Base-by-base conservation (phyloP, 129 eudicot genomes). In the Pulicaria dysenterica region DNA sequence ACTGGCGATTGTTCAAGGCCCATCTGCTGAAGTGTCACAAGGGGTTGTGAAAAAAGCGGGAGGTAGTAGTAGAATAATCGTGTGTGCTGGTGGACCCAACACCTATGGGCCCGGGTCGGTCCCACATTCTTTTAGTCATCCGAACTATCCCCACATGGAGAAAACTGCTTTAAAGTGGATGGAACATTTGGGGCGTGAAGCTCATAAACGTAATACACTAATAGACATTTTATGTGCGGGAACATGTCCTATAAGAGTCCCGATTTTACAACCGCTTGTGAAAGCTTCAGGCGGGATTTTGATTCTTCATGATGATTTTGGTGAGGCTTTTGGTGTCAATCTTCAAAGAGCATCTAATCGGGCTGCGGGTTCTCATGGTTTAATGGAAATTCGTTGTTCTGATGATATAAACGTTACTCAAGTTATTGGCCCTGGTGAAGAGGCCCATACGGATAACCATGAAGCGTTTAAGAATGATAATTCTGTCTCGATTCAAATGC, bases 401-500 rank as follows among this genome's bases (percentile, higher is more conserved):
- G 93, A 90, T 77, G 83, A 90, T 72, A 58, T 94, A 49, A 72
- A 69, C 14, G 77, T 94, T 7, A 78, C 89, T 48, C 95, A 94
- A 72, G 97, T 94, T 39, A 80, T 94, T 37, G 98, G 98, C 12
- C 98, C 98, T 9, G 98, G 98, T 6, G 95, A 94, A 81, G 98
- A 90, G 76, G 95, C 96, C 8, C 87, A 74, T 42, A 59, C 67
- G 4, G 98, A 94, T 42, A 84, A 67, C 65, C 85, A 81, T 59
- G 98, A 94, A 75, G 60, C 57, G 11, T 94, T 94, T 41, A 90
- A 90, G 79, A 90, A 77, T 8, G 98, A 94, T 59, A 70, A 60
- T 61, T 85, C 95, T 36, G 81, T 94, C 39, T 80, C 85, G 9
- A 48, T 94, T 71, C 89, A 90, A 67, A 83, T 94, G 96, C 49